Evolutionary conservation across 148 eudicot species (phyloP).

Genomic region (Fagopyrum esculentum): DNA sequence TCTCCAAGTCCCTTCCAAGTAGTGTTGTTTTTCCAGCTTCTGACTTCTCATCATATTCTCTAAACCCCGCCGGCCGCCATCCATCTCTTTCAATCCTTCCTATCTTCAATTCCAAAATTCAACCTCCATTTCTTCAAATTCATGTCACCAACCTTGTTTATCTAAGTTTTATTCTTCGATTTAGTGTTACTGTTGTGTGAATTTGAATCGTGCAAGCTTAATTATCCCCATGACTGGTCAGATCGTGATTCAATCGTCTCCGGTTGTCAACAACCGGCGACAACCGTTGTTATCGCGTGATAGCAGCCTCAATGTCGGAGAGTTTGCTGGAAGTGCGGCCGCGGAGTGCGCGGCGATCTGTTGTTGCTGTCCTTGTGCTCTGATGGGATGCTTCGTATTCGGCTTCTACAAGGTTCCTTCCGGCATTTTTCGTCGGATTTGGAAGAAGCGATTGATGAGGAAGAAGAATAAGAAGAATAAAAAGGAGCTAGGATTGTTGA

Average conservation of each 20-base stretch:
- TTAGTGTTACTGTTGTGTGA: background rate
- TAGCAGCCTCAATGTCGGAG: conserved; percentile 41
- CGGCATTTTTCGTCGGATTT: conserved; percentile 31
- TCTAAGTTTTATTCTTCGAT: background rate
- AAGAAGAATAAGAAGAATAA: conserved; percentile 26
- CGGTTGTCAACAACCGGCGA: conserved; percentile 13
- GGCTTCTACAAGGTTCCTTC: conserved; percentile 51
- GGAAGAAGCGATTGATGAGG: conserved; percentile 18
- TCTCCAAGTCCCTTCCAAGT: background rate
- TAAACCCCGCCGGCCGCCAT: background rate
- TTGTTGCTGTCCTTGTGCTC: conserved; percentile 65
- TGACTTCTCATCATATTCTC: background rate
- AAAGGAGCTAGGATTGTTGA: background rate
- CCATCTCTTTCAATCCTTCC: background rate
- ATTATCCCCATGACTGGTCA: conserved; percentile 21
- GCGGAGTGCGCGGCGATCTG: conserved; percentile 66
- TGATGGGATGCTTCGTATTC: conserved; percentile 35
- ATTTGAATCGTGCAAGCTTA: background rate
- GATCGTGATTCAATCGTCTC: conserved; percentile 21
- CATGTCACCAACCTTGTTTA: background rate
- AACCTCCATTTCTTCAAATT: background rate
- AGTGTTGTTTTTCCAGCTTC: background rate
- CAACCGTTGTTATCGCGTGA: background rate
- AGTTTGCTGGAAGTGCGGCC: conserved; percentile 64
- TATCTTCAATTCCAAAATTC: background rate